Base-by-base conservation (phyloP, 768 basidiomycete genomes). In the Termitomyces sp. region DNA sequence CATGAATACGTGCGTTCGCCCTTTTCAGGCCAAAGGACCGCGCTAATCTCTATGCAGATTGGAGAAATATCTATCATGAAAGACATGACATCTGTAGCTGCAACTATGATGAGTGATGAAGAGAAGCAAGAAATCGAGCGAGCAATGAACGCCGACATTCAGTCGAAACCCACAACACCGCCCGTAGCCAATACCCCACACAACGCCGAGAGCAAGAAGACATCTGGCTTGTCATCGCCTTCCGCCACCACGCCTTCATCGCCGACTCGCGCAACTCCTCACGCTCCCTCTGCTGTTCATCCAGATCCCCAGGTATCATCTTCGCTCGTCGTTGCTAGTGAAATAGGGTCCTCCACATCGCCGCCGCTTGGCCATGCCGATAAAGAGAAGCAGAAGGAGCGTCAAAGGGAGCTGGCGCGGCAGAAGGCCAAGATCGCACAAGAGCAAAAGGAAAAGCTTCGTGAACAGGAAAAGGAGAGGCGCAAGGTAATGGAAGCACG, bases 31-130 rank as follows among this genome's bases (percentile, higher is more conserved):
- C 35, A 6, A 49, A 35, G 18, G 32, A 48, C 24, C 36, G 46
- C 28, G 26, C 42, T 42, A 51, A 24, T 52, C 20, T 46, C 32
- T 30, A 49, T 30, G 44, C 70, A 97, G 95, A 96, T 98, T 61
- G 96, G 96, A 58, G 96, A 98, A 76, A 95, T 99, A 55, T 88
- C 90, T 6, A 79, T 98, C 40, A 93, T 97, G 85, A 98, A 94
- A 68, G 92, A 92, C 63, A 91, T 94, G 88, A 86, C 90, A 24
- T 82, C 84, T 35, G 84, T 90, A 26, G 90, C 94, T 14, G 82
- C 87, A 35, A 89, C 90, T 6, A 89, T 94, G 77, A 90, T 94
- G 84, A 84, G 88, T 0, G 94, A 95, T 6, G 97, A 98, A 66
- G 96, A 97, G 67, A 88, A 88, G 72, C 87, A 87, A 12, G 94